Evolutionary conservation across 2,329 filamentous ascomycete genomes (phyloP), one percentile per base, ranked within the genome.

Genomic region (Xylariaceae sp.): DNA sequence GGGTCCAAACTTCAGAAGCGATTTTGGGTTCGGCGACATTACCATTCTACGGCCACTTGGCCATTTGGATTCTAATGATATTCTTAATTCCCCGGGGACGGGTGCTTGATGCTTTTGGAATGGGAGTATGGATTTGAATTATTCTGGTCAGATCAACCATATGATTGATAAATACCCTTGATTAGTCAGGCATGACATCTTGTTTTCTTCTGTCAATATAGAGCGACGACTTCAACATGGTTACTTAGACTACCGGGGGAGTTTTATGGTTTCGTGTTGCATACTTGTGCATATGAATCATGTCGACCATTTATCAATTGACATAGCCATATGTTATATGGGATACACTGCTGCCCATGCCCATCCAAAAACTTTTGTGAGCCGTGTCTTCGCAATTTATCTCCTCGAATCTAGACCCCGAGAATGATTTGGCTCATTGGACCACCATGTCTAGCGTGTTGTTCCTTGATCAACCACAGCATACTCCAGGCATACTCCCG

Each of bases 201-300:
- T 46, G 9, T 45, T 54, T 50, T 47, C 43, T 36, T 54, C 38
- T 57, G 52, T 55, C 44, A 38, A 46, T 42, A 41, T 51, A 29
- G 43, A 44, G 41, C 41, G 30, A 36, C 30, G 44, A 37, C 30
- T 32, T 32, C 30, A 4, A n/a, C 30, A 7, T 11, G 22, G 22
- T 26, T 26, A 26, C n/a, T n/a, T n/a, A 11, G 11, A 26, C 11
- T 6, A 11, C 6, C 6, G 22, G 22, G 22, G 22, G 22, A 29
- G 37, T 42, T 39, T 19, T 26, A 11, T 26, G 22, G 22, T 26
- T 26, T 26, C 22, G 11, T 11, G 11, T 26, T 11, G 11, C 22
- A 26, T 26, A 26, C 11, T 6, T 6, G 11, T 26, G 22, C 11
- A 26, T 6, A 26, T 26, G 22, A 26, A 26, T 26, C 22, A 26